phyloP scores from a whole-genome alignment of 1,284 basidiomycete genomes.

The Golubevia sp. region DNA sequence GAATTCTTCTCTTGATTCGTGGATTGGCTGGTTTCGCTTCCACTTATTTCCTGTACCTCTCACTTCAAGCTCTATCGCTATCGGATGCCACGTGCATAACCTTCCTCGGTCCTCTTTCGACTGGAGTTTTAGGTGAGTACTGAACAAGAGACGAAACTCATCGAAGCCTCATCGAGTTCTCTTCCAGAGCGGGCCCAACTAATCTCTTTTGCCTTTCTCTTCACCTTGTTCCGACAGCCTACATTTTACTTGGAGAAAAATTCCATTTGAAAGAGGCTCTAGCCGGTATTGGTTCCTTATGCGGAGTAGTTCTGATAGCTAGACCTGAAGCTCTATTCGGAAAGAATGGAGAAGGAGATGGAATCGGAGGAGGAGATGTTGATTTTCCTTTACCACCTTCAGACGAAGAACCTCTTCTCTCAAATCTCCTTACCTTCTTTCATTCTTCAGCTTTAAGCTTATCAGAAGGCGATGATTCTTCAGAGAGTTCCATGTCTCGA shows the following conservation, averaged over 20 bases:
- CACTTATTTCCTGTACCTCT: constrained; percentile 8
- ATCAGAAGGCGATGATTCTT: too few relatives aligned
- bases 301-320: constrained; percentile 9
- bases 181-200: too few relatives aligned
- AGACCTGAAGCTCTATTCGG: constrained; percentile 8
- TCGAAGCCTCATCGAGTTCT: too few relatives aligned
- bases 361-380: constrained; percentile 7
- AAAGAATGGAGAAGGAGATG: not conserved
- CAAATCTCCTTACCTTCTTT: not conserved
- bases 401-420: not conserved
- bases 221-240: too few relatives aligned
- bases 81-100: constrained; percentile 6
- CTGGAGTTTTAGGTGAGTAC: constrained; percentile 7
- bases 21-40: constrained; percentile 8
- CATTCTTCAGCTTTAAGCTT: too few relatives aligned
- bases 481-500: constrained; percentile 13
- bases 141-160: too few relatives aligned
- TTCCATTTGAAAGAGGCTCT: constrained; percentile 5
- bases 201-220: too few relatives aligned
- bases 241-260: constrained; percentile 3
- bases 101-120: constrained; percentile 8
- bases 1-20: constrained; percentile 1
- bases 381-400: constrained; percentile 1
- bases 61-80: constrained; percentile 5
- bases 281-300: constrained; percentile 1